Conservation (phyloP, 495 filamentous ascomycete genomes). For the Hyaloscypha hepaticicola region DNA sequence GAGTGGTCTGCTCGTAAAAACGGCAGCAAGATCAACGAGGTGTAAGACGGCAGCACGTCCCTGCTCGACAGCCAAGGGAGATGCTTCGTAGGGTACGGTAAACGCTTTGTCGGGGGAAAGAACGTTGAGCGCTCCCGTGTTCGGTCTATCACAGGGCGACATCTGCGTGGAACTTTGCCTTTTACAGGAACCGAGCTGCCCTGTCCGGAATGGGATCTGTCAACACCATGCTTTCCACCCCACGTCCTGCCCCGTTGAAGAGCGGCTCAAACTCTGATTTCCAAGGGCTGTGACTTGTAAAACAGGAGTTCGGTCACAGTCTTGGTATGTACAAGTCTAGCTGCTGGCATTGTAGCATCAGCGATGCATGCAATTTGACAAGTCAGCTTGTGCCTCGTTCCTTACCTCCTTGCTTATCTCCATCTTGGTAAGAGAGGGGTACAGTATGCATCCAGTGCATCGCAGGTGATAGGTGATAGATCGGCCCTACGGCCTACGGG, state of each 20-base stretch:
- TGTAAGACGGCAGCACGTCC: background rate
- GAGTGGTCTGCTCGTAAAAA: background rate
- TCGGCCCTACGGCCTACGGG: background rate
- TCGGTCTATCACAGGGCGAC: background rate
- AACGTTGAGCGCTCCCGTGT: background rate
- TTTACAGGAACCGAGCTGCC: background rate
- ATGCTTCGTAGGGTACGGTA: too few relatives aligned
- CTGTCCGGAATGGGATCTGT: background rate
- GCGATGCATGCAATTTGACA: background rate
- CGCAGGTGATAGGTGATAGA: background rate
- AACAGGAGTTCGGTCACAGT: background rate
- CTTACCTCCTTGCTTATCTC: background rate
- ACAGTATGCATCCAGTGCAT: background rate
- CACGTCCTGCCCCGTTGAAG: background rate
- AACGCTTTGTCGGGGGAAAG: background rate
- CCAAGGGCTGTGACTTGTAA: background rate
- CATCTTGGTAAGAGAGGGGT: background rate
- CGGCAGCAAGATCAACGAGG: background rate
- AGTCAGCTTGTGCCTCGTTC: background rate
- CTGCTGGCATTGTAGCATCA: too few relatives aligned
- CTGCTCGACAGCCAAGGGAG: background rate
- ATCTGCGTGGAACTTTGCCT: background rate
- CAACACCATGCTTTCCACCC: background rate
- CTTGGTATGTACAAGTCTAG: too few relatives aligned
- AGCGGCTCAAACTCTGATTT: background rate